Conservation (phyloP, 345 rosid genomes). For the Eucalyptus tenuipes region DNA sequence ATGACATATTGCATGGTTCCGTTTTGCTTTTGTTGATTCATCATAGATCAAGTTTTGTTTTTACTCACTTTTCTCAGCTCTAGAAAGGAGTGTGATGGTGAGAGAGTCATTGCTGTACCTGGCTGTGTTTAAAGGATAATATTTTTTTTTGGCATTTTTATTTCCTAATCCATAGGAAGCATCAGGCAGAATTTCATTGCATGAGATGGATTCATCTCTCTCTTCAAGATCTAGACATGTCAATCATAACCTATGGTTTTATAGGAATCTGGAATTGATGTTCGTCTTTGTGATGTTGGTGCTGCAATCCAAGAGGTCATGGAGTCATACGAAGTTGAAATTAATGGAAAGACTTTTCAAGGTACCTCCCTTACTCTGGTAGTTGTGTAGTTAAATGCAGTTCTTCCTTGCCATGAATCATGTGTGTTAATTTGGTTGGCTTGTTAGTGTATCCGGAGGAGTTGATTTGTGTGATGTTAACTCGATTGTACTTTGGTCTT, state of each 20-base stretch:
- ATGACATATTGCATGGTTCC: not conserved
- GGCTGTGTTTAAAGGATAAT: not conserved
- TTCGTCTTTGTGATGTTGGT: slow-evolving; percentile 91
- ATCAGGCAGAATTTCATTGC: not conserved
- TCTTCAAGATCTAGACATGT: not conserved
- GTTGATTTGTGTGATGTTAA: not conserved
- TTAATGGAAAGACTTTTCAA: slow-evolving; percentile 83
- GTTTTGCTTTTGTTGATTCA: not conserved
- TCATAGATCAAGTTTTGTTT: not conserved
- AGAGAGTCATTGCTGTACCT: not conserved
- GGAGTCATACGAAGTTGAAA: slow-evolving; percentile 98
- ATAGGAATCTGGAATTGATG: slow-evolving; percentile 95
- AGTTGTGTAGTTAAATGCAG: not conserved
- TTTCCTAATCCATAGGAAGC: not conserved
- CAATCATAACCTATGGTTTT: not conserved
- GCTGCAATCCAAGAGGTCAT: slow-evolving; percentile 99
- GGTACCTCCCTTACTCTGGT: slow-evolving; percentile 28
- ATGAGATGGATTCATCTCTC: not conserved
- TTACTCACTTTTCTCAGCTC: not conserved
- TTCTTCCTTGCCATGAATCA: not conserved
- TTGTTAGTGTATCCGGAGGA: not conserved
- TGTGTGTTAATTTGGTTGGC: not conserved
- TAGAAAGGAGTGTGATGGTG: not conserved
- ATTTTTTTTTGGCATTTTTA: not conserved
- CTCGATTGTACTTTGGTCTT: not conserved